A percentile compares a stretch with the other conserved stretches of the same genome.
Conservation (phyloP, 129 eudicot species). For the Calendula officinalis region DNA sequence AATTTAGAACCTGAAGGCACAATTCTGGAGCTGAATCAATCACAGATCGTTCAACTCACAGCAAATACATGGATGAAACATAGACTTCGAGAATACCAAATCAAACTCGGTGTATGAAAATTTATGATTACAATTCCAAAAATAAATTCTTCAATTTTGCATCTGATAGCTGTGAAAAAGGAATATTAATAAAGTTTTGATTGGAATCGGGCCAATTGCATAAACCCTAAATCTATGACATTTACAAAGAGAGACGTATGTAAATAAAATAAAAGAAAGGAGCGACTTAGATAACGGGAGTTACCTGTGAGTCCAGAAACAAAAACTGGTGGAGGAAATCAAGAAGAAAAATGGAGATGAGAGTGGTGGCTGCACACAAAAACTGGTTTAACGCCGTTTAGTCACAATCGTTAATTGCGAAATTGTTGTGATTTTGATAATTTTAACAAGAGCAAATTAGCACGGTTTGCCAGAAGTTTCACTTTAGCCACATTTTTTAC, state of each 20-base stretch:
- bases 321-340: too few relatives aligned
- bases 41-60: not conserved
- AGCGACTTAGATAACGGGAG: too few relatives aligned
- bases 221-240: not conserved
- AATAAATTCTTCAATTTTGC: not conserved
- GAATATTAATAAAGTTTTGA: not conserved
- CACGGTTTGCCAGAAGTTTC: too few relatives aligned
- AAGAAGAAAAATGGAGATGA: too few relatives aligned
- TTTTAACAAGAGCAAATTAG: too few relatives aligned
- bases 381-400: too few relatives aligned
- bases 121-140: not conserved
- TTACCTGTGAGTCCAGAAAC: too few relatives aligned
- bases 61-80: not conserved
- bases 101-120: not conserved
- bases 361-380: too few relatives aligned
- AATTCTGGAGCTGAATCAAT: not conserved
- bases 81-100: not conserved
- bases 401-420: too few relatives aligned
- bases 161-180: not conserved
- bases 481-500: too few relatives aligned
- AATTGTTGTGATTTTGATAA: too few relatives aligned
- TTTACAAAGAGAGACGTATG: not conserved
- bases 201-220: not conserved
- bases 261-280: not conserved
- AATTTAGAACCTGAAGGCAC: not conserved